phyloP scores from a whole-genome alignment of 2,329 filamentous ascomycete genomes.

The Diaporthe eres region DNA sequence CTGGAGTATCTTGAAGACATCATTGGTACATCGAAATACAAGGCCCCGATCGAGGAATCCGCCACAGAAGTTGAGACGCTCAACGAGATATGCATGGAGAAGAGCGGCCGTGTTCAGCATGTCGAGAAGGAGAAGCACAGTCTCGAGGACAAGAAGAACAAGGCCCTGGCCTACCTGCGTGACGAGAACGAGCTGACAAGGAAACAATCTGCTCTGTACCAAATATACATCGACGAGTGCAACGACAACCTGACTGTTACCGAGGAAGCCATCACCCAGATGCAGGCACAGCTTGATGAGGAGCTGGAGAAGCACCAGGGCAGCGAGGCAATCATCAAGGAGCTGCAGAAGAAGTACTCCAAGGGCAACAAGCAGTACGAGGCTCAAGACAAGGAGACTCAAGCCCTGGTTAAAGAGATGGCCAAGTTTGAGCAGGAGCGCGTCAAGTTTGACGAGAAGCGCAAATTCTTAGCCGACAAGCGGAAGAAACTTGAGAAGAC shows the following conservation, averaged over 20 bases:
- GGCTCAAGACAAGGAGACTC: constrained; percentile 83
- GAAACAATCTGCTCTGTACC: constrained; percentile 93
- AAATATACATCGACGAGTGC: constrained; percentile 90
- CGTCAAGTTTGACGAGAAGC: constrained; percentile 98
- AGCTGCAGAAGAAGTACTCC: constrained; percentile 87
- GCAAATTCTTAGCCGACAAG: constrained; percentile 92
- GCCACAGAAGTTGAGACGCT: constrained; percentile 90
- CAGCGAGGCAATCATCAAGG: constrained; percentile 90
- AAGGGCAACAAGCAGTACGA: constrained; percentile 88
- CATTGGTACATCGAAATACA: constrained; percentile 98
- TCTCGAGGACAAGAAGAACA: constrained; percentile 96
- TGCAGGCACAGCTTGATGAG: constrained; percentile 86
- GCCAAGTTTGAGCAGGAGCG: constrained; percentile 95
- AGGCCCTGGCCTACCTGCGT: constrained; percentile 87
- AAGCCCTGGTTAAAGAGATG: constrained; percentile 86
- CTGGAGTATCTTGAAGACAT: constrained; percentile 98
- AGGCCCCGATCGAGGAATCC: constrained; percentile 94
- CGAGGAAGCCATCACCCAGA: constrained; percentile 89
- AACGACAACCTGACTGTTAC: constrained; percentile 90
- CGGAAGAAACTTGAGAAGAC: constrained; percentile 95
- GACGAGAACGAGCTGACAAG: constrained; percentile 93
- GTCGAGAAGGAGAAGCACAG: constrained; percentile 97
- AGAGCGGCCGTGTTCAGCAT: constrained; percentile 94
- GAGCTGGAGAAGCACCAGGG: constrained; percentile 95
- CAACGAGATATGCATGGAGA: constrained; percentile 95